A percentile compares a stretch with the other conserved stretches of the same genome.
Conservation (phyloP, 2,329 filamentous ascomycete genomes). For the Phaeosphaeria sp. region DNA sequence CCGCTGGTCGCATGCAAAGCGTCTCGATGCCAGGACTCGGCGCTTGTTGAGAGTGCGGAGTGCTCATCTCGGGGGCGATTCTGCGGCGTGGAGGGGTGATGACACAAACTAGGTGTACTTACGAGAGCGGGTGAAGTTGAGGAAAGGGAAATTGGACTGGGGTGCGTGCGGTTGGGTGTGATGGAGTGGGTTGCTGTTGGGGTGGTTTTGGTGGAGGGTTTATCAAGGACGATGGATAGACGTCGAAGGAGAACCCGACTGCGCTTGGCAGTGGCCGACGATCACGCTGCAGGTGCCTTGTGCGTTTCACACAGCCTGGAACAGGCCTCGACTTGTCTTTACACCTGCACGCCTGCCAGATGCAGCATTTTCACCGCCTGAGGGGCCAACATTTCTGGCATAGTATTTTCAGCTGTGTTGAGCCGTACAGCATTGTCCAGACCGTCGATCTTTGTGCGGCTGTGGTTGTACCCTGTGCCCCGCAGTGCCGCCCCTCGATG, state of each 20-base stretch:
- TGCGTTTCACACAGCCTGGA: constrained; percentile 35
- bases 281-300: constrained; percentile 34
- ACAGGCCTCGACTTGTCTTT: constrained; percentile 24
- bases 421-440: constrained; percentile 1
- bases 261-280: constrained; percentile 29
- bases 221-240: constrained; percentile 36
- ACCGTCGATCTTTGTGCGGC: background rate
- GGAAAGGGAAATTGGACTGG: constrained; percentile 8
- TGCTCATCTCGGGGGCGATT: constrained; percentile 37
- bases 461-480: constrained; percentile 18
- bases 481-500: constrained; percentile 23
- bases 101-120: constrained; percentile 41
- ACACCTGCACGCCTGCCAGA: constrained; percentile 12
- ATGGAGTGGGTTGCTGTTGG: constrained; percentile 24
- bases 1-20: constrained; percentile 14
- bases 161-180: constrained; percentile 11
- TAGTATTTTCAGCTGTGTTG: constrained; percentile 2
- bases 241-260: constrained; percentile 25
- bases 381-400: constrained; percentile 7
- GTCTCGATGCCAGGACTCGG: constrained; percentile 28
- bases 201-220: constrained; percentile 25
- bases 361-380: constrained; percentile 15
- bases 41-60: constrained; percentile 26
- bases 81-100: constrained; percentile 28
- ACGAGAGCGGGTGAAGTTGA: constrained; percentile 28